Base-by-base conservation (phyloP, 345 rosid genomes). In the Arabidopsis suecica region DNA sequence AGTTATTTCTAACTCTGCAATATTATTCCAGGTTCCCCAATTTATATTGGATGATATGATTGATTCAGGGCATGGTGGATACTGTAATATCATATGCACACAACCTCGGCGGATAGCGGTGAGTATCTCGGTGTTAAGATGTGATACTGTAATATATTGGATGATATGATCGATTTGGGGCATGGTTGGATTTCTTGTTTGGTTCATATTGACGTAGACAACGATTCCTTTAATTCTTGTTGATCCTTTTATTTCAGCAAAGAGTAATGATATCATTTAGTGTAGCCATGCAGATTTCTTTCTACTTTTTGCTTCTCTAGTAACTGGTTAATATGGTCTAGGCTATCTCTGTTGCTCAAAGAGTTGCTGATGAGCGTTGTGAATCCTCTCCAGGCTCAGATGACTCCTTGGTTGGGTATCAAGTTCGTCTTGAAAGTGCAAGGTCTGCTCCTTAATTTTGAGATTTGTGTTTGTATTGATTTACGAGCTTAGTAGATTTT, bases 331-430 rank as follows among this genome's bases (percentile, higher is more conserved):
- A 64, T 64, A 58, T 77, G 73, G 73, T 83, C 73, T 78, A 93
- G 98, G 98, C 98, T 85, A 88, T 89, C 82, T 93, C 98, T 71
- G 97, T 93, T 67, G 97, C 98, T 72, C 96, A 91, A 81, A 87
- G 98, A 82, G 97, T 93, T 83, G 88, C 93, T 61, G 91, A 91
- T 77, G 97, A 93, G 86, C 97, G 96, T 20, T 89, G 89, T 79
- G 98, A 91, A 86, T 79, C 87, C 81, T 82, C 88, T 48, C 97
- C 97, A 34, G 98, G 98, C 86, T 80, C 81, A 41, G 74, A 71
- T 80, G 90, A 92, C 78, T 91, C 97, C 70, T 78, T 89, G 85
- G 91, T 91, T 84, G 98, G 98, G 79, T 93, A 91, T 88, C 98
- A 93, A 89, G 98, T 93, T 85, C 97, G 97, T 77, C 91, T 89